Base-by-base conservation (phyloP, 345 rosid species). In the Dipteronia dyeriana region DNA sequence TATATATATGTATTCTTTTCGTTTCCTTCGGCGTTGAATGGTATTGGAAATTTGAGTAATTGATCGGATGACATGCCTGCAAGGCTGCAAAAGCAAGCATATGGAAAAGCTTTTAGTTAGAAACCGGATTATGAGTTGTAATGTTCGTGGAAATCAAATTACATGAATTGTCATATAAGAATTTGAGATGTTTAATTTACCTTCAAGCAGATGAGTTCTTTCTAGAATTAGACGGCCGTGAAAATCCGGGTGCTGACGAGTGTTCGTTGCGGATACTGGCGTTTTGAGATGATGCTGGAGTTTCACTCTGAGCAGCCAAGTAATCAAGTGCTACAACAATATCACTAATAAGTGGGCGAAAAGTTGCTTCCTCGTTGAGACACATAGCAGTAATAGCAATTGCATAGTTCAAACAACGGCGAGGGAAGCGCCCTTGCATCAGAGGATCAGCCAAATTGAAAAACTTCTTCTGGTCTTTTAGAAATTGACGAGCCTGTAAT, bases 321-420 rank as follows among this genome's bases (percentile, higher is more conserved):
- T 91, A 90, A 79, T 90, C 96, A 14, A 96, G 93, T 16, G 99
- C 99, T 1, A 88, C 97, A n/a, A 94, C 95, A 4, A 96, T 88
- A 80, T 94, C 99, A 41, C 88, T 80, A 51, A 96, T 91, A 38
- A 91, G 86, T 11, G 98, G 98, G 61, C 98, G 94, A 69, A 89
- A 92, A 76, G 82, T 86, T 11, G 99, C 97, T 84, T 96, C 97
- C 82, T 96, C 99, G 41, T 91, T 89, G 11, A 96, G 90, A 84
- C 99, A 94, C 99, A 96, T 94, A 23, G 95, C 91, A 0, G 97
- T 85, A 5, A 96, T 84, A 29, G 98, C 99, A 66, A 94, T 83
- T 17, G 97, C 95, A 45, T 96, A 92, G 87, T 94, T 93, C 80
- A 96, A 84, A 84, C 97, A 92, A 13, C 97, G 88, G 10, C 88